Percentiles rank a stretch among this genome's conserved stretches.
Conservation (phyloP, 768 basidiomycete genomes). For the Hygrocybe punicea region DNA sequence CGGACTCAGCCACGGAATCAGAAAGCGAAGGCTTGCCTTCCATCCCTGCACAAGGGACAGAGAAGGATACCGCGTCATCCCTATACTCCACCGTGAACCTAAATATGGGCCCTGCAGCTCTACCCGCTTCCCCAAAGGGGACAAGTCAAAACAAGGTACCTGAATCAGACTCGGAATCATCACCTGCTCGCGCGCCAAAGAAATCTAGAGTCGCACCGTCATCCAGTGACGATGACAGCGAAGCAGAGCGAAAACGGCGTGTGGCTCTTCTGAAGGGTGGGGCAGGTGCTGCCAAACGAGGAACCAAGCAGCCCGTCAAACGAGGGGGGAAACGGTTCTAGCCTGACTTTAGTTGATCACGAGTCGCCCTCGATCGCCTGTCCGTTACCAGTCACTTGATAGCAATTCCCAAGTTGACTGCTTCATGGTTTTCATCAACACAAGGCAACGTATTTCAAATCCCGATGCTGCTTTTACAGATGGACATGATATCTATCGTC, state of each 20-base stretch:
- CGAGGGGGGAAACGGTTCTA: conserved; percentile 74
- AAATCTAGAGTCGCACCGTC: conserved; percentile 38
- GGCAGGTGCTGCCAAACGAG: conserved; percentile 39
- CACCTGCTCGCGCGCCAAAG: conserved; percentile 54
- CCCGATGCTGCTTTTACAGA: not conserved
- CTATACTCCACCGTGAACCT: conserved; percentile 8
- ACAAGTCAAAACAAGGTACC: conserved; percentile 24
- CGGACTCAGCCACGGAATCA: conserved; percentile 49
- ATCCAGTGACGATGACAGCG: conserved; percentile 58
- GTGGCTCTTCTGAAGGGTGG: conserved; percentile 42
- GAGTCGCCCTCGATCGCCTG: not conserved
- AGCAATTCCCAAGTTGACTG: not conserved
- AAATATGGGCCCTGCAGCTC: conserved; percentile 5
- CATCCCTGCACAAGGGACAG: conserved; percentile 20
- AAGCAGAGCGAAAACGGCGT: conserved; percentile 46
- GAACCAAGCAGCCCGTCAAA: conserved; percentile 70
- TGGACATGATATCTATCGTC: not conserved
- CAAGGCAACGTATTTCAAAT: not conserved
- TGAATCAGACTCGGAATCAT: conserved; percentile 49
- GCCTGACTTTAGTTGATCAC: not conserved
- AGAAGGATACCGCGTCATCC: conserved; percentile 12
- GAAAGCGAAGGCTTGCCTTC: conserved; percentile 33
- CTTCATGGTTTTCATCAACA: not conserved
- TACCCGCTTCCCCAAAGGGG: conserved; percentile 14
- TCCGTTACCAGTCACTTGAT: not conserved